Conservation (phyloP, 139 green algal genomes). For the Picochlorum sp. region DNA sequence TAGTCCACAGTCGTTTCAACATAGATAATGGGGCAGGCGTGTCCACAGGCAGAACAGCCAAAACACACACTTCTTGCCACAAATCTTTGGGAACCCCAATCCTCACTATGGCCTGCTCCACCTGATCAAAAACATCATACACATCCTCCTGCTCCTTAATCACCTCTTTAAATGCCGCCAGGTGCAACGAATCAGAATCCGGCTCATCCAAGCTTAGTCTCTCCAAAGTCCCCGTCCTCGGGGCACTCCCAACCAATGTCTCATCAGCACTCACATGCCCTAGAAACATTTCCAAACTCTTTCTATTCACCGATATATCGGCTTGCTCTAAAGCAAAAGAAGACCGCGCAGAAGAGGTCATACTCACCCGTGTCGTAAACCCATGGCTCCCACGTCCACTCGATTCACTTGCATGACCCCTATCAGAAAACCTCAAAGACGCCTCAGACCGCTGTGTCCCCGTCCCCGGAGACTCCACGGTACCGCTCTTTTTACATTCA, state of each 20-base stretch:
- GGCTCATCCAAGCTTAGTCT: no score
- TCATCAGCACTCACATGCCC: no score
- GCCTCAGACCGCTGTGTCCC: no score
- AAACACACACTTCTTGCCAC: constrained; percentile 7
- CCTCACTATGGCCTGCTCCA: constrained; percentile 5
- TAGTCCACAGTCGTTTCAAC: constrained; percentile 53
- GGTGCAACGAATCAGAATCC: no score
- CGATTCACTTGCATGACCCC: no score
- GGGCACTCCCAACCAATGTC: no score
- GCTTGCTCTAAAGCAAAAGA: constrained; percentile 35
- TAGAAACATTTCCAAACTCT: constrained; percentile 12
- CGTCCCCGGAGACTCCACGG: no score
- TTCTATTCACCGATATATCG: constrained; percentile 31
- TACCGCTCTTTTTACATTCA: no score
- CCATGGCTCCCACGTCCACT: no score
- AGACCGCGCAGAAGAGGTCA: constrained; percentile 6
- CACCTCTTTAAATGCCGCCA: constrained; percentile 26
- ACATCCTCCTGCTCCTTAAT: not conserved
- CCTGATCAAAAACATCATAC: not conserved
- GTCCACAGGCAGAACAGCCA: constrained; percentile 44
- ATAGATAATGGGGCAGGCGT: constrained; percentile 45
- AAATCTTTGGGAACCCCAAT: constrained; percentile 21
- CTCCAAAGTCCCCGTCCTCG: no score
- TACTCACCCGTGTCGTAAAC: no score
- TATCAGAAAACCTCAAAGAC: no score